A percentile compares a stretch with the other conserved stretches of the same genome.
These are phyloP conservation scores for Apophysomyces trapeziformis DNA, from an alignment of 371 early-diverging fungal species.

Conservation along the genomic window DNA sequence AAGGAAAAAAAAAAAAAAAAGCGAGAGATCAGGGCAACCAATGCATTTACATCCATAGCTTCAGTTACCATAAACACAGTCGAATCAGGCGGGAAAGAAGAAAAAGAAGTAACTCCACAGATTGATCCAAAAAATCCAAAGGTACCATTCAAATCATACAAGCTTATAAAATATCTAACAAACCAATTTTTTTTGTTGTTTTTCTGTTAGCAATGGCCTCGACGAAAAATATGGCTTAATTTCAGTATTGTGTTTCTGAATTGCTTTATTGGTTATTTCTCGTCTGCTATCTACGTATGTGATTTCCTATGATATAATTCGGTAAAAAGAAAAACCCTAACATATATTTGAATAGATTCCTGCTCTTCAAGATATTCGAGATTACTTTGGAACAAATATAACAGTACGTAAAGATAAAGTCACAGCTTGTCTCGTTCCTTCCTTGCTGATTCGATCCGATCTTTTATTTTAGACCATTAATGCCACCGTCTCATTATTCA, in stretches of 20 bases:
- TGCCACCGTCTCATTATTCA: slow-evolving; percentile 26
- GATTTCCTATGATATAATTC: not conserved
- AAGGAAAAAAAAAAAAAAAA: not conserved
- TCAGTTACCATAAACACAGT: not conserved
- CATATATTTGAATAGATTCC: slow-evolving; percentile 29
- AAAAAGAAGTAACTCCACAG: not conserved
- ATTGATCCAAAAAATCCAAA: slow-evolving; percentile 31
- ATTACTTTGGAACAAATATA: slow-evolving; percentile 18
- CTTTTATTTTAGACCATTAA: slow-evolving; percentile 15
- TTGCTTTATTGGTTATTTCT: slow-evolving; percentile 40
- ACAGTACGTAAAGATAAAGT: slow-evolving; percentile 16
- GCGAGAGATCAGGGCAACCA: not conserved
- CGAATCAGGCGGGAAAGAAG: not conserved
- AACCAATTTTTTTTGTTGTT: no score
- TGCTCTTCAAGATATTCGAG: slow-evolving; percentile 33
- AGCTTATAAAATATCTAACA: not conserved
- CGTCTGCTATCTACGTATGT: slow-evolving; percentile 40
- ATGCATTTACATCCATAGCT: not conserved
- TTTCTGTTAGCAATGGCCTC: slow-evolving; percentile 36
- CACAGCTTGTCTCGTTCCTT: no score
- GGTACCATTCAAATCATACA: slow-evolving; percentile 5
- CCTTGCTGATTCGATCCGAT: no score
- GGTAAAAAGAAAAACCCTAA: not conserved
- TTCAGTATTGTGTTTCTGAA: slow-evolving; percentile 32
- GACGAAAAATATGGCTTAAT: slow-evolving; percentile 23